Evolutionary conservation across 78 protist genomes (phyloP).

Genomic region (Guillardia theta): DNA sequence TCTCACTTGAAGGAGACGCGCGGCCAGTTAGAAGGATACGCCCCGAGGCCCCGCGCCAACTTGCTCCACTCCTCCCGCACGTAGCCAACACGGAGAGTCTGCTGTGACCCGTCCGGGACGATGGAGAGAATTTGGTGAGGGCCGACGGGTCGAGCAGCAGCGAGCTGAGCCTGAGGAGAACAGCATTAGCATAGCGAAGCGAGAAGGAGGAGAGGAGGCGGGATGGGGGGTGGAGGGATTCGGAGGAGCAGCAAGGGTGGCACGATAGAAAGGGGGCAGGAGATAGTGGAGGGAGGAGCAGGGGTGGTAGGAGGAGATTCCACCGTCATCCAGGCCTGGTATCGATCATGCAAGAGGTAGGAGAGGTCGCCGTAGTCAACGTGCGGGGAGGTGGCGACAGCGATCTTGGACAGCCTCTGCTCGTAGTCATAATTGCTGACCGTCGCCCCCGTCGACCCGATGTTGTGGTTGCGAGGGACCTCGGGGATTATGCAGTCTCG

Average conservation of each 20-base stretch:
- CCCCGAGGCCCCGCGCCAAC: neutral
- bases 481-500: constrained; percentile 59
- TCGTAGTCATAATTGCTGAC: neutral
- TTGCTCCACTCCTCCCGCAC: neutral
- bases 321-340: neutral
- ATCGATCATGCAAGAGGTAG: neutral
- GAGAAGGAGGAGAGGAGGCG: neutral
- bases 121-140: too few relatives aligned
- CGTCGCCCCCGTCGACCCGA: constrained; percentile 40
- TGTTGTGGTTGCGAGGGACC: constrained; percentile 53
- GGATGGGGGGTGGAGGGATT: neutral
- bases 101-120: neutral
- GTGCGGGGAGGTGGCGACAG: neutral
- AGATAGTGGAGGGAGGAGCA: neutral
- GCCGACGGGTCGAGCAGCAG: too few relatives aligned
- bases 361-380: constrained; percentile 12
- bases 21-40: neutral
- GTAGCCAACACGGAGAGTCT: neutral
- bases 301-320: neutral
- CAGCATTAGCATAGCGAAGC: neutral
- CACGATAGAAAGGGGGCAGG: neutral
- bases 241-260: neutral
- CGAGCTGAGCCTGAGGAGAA: too few relatives aligned
- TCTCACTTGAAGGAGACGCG: neutral
- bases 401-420: neutral